Conservation (phyloP, 2,329 filamentous ascomycete genomes). For the Cyphellophora europaea region DNA sequence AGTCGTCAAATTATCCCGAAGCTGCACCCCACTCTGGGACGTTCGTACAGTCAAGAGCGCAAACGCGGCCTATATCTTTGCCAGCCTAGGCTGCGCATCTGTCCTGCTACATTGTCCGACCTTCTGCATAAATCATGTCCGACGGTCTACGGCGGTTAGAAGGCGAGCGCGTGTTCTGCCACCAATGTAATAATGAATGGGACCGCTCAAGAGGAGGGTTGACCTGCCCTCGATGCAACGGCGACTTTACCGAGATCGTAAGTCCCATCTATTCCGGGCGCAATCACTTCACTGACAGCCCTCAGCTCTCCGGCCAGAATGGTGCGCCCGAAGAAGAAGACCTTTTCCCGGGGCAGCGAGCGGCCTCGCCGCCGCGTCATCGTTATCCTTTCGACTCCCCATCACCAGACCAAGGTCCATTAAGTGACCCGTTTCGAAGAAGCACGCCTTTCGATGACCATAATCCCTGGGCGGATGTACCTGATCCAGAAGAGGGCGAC, state of each 20-base stretch:
- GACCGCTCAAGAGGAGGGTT: constrained; percentile 60
- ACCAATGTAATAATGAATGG: constrained; percentile 74
- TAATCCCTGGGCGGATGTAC: constrained; percentile 37
- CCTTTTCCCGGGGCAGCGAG: no score
- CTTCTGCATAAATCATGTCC: no score
- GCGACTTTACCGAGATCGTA: constrained; percentile 81
- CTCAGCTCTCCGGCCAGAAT: background rate
- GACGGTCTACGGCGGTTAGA: constrained; percentile 19
- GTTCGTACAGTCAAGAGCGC: no score
- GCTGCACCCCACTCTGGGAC: no score
- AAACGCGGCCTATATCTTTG: no score
- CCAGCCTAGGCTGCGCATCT: no score
- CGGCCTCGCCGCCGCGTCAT: no score
- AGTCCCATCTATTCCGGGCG: constrained; percentile 24
- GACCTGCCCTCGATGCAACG: constrained; percentile 65
- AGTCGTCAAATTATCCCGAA: no score
- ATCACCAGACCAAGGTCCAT: no score
- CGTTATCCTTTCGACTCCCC: no score
- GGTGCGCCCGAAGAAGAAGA: no score
- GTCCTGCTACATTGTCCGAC: constrained; percentile 24
- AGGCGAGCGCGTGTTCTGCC: constrained; percentile 75
- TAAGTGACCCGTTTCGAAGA: no score
- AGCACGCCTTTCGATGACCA: constrained; percentile 28
- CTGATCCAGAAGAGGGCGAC: constrained; percentile 37
- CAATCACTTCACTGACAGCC: background rate